These are phyloP conservation scores for Leccinum pallidistipes DNA, from an alignment of 1,284 basidiomycete species.

Conservation along the genomic window DNA sequence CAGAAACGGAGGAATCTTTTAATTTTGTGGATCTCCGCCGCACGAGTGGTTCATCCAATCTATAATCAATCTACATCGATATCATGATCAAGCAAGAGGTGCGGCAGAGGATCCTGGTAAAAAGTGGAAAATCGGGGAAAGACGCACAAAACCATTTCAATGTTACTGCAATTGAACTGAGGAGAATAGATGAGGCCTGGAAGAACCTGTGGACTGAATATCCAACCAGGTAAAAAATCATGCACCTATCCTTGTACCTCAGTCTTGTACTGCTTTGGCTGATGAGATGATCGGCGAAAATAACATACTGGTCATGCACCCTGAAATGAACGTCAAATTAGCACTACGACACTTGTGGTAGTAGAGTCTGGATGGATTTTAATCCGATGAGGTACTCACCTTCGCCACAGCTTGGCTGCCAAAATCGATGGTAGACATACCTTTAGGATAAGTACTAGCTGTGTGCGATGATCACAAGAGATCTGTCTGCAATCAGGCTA, in stretches of 20 bases:
- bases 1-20: neutral
- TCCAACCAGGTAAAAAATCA: slow-evolving; percentile 30
- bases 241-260: neutral
- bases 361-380: neutral
- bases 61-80: neutral
- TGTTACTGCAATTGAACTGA: slow-evolving; percentile 56
- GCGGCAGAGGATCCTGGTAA: neutral
- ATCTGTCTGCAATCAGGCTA: neutral
- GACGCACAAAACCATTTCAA: slow-evolving; percentile 42
- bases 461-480: neutral
- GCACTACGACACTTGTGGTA: neutral
- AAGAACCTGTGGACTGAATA: slow-evolving; percentile 35
- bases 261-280: neutral
- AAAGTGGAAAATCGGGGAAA: neutral
- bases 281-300: neutral
- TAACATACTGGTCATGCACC: neutral
- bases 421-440: neutral
- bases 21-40: neutral
- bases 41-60: neutral
- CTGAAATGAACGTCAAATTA: neutral
- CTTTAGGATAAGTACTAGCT: neutral
- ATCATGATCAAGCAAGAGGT: neutral
- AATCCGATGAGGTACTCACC: neutral
- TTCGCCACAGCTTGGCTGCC: neutral
- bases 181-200: slow-evolving; percentile 40